Base-by-base conservation (phyloP, 768 basidiomycete genomes). In the Tulasnella sp. region DNA sequence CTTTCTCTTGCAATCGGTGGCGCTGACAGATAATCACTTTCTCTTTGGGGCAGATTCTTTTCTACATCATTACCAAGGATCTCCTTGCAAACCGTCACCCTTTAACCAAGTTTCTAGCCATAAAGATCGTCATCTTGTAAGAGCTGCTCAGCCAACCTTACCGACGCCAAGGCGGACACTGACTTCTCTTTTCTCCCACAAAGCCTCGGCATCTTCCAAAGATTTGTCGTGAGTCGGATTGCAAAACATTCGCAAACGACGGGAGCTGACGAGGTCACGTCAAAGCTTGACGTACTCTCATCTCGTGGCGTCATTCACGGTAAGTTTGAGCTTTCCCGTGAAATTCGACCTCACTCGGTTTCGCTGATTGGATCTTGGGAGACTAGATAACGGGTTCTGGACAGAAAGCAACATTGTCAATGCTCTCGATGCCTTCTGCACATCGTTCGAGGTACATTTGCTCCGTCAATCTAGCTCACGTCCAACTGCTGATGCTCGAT, bases 141-240 rank as follows among this genome's bases (percentile, higher is more conserved):
- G 75, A 70, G n/a, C n/a, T 62, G 6, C 32, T 40, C 22, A 12
- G 32, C 64, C 1, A 3, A 3, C 32, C 36, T 64, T 32, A 8
- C 32, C n/a, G 8, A 34, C 63, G n/a, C n/a, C 1, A 64, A 35
- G 32, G 12, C 2, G 11, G 34, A 32, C n/a, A 14, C 6, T 64
- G 6, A 35, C 16, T 14, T 35, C 14, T 22, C 63, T 34, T 16
- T 34, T 37, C 19, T 94, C 34, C 37, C 36, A 35, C 12, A 5
- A 3, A 73, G 73, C 86, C 87, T 90, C 78, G 94, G 92, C 0
- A 94, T 92, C 79, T 96, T 95, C 79, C 94, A 95, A 77, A 83
- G 85, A 0, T 90, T 93, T 76, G 79, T 92, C 67, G 89, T 90
- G 76, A 69, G 89, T 81, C 32, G 3, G 6, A n/a, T 26, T 37